Conservation (phyloP, 2,329 filamentous ascomycete species). For the Fusarium citri region DNA sequence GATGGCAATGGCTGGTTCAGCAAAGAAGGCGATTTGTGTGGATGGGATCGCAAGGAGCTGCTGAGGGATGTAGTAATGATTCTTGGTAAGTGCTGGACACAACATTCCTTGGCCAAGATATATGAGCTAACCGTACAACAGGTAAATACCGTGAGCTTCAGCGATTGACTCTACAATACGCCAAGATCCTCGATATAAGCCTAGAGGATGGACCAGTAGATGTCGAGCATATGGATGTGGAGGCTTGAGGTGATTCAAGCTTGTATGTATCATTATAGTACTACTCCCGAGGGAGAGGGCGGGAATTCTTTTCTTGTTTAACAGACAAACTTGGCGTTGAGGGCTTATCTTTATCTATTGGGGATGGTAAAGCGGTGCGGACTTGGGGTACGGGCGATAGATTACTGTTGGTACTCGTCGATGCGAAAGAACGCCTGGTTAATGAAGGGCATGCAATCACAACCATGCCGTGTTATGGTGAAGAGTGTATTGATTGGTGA, state of each 20-base stretch:
- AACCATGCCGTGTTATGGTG: conserved; percentile 25
- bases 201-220: conserved; percentile 59
- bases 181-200: conserved; percentile 78
- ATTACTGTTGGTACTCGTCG: conserved; percentile 32
- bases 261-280: conserved; percentile 42
- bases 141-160: conserved; percentile 97
- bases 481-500: conserved; percentile 26
- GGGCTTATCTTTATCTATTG: conserved; percentile 29
- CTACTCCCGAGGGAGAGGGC: neutral
- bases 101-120: neutral
- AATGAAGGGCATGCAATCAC: conserved; percentile 34
- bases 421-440: conserved; percentile 29
- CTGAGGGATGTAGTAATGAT: conserved; percentile 92
- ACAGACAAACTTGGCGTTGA: conserved; percentile 33
- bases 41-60: conserved; percentile 89
- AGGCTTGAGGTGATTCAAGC: conserved; percentile 43
- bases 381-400: conserved; percentile 25
- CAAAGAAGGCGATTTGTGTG: conserved; percentile 79
- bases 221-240: conserved; percentile 58
- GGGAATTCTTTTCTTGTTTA: conserved; percentile 26
- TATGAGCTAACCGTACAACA: conserved; percentile 56
- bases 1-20: conserved; percentile 71
- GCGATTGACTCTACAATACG: conserved; percentile 93
- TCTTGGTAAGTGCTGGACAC: conserved; percentile 73
- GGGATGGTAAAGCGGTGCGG: conserved; percentile 20